Conservation (phyloP, 176 grass and related monocot species). For the Secale cereale region DNA sequence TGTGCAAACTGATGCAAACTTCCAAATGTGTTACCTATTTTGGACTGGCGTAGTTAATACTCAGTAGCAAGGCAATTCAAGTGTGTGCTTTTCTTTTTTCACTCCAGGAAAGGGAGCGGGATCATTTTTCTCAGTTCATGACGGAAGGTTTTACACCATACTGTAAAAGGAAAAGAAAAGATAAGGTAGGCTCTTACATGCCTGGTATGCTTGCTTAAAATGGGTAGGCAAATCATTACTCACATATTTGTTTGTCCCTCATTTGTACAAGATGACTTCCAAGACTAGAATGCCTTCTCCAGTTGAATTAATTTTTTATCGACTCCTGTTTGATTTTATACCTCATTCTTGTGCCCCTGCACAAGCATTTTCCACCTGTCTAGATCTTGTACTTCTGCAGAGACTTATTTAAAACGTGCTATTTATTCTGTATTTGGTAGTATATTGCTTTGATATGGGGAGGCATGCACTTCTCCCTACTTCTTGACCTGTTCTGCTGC, state of each 20-base stretch:
- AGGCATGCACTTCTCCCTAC: neutral
- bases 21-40: neutral
- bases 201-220: neutral
- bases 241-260: slow-evolving; percentile 13
- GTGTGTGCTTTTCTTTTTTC: neutral
- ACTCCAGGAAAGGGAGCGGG: slow-evolving; percentile 84
- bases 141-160: slow-evolving; percentile 93
- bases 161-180: slow-evolving; percentile 97
- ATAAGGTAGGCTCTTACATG: slow-evolving; percentile 73
- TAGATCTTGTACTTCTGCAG: neutral
- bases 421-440: slow-evolving; percentile 4
- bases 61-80: neutral
- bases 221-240: neutral
- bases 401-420: neutral
- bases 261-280: neutral
- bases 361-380: slow-evolving; percentile 1
- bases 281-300: neutral
- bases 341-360: neutral
- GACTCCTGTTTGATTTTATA: neutral
- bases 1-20: neutral
- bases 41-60: slow-evolving; percentile 14
- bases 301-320: neutral
- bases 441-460: neutral
- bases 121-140: slow-evolving; percentile 98
- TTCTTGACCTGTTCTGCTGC: slow-evolving; percentile 2